Percentiles rank a stretch among this genome's conserved stretches.
Evolutionary conservation across 495 filamentous ascomycete genomes (phyloP).

Genomic region (Margaritispora aquatica): DNA sequence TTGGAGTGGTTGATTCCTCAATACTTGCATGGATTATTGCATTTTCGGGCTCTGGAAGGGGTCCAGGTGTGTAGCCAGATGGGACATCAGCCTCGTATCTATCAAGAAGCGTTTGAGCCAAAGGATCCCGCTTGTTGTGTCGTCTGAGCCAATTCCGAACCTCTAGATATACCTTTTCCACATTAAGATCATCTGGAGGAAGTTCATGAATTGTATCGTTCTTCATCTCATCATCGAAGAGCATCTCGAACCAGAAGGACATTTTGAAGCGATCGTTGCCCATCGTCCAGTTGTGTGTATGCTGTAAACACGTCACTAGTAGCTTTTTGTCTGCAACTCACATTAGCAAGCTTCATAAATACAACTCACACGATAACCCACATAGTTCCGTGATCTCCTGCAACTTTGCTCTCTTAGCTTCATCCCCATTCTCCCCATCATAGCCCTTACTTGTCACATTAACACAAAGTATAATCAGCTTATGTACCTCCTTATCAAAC

Average conservation of each 20-base stretch:
- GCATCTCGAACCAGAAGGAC: constrained; percentile 75
- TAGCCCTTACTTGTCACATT: constrained; percentile 85
- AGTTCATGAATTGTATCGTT: constrained; percentile 25
- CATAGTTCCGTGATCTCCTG: constrained; percentile 50
- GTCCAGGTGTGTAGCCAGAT: constrained; percentile 17
- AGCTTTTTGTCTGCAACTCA: constrained; percentile 66
- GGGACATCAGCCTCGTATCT: constrained; percentile 18
- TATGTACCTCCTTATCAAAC: constrained; percentile 78
- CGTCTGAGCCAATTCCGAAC: constrained; percentile 24
- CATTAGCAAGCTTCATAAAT: constrained; percentile 10
- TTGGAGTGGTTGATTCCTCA: constrained; percentile 18
- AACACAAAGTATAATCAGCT: constrained; percentile 76
- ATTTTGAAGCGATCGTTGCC: constrained; percentile 90
- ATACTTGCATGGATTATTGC: background rate
- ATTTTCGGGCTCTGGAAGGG: constrained; percentile 12
- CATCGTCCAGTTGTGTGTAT: constrained; percentile 86
- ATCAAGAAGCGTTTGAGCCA: constrained; percentile 16
- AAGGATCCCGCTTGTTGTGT: constrained; percentile 13
- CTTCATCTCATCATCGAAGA: constrained; percentile 59
- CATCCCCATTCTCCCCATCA: constrained; percentile 78
- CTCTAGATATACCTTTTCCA: constrained; percentile 23
- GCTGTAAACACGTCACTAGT: constrained; percentile 81
- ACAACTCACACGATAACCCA: constrained; percentile 22
- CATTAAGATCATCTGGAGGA: constrained; percentile 24
- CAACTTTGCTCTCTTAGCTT: constrained; percentile 39